These are phyloP conservation scores for Penicillium angulare DNA, from an alignment of 495 filamentous ascomycete species.

Conservation along the genomic window DNA sequence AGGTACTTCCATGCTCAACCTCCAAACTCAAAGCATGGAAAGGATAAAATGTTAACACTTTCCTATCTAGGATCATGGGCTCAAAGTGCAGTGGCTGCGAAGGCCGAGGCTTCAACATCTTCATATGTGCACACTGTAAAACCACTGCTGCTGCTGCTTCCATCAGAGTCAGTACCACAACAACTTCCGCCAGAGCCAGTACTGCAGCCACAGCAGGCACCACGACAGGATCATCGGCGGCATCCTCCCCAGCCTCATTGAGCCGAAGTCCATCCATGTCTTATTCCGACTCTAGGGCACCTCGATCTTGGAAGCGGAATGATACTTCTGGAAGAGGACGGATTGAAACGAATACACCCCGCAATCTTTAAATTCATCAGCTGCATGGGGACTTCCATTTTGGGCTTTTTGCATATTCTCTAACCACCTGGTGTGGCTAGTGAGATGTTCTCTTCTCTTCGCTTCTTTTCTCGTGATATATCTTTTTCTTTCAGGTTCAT, in stretches of 20 bases:
- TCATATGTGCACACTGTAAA: conserved; percentile 36
- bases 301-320: conserved; percentile 13
- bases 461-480: neutral
- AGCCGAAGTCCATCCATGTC: conserved; percentile 35
- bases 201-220: conserved; percentile 10
- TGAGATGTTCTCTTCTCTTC: neutral
- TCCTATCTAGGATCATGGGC: conserved; percentile 21
- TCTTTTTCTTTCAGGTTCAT: neutral
- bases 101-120: conserved; percentile 40
- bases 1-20: conserved; percentile 22
- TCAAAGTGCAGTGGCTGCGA: conserved; percentile 33
- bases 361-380: conserved; percentile 10
- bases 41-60: neutral
- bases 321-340: conserved; percentile 17
- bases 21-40: neutral
- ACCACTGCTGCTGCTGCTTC: conserved; percentile 23
- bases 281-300: conserved; percentile 13
- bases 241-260: conserved; percentile 29
- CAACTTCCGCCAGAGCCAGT: conserved; percentile 6
- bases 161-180: conserved; percentile 1
- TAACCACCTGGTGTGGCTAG: neutral
- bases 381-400: neutral
- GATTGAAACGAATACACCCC: conserved; percentile 23
- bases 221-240: conserved; percentile 27
- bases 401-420: neutral